A percentile compares a stretch with the other conserved stretches of the same genome.
These are phyloP conservation scores for Physcomitrellopsis africana DNA, from an alignment of 225 moss, liverwort and hornwort species.

Conservation along the genomic window DNA sequence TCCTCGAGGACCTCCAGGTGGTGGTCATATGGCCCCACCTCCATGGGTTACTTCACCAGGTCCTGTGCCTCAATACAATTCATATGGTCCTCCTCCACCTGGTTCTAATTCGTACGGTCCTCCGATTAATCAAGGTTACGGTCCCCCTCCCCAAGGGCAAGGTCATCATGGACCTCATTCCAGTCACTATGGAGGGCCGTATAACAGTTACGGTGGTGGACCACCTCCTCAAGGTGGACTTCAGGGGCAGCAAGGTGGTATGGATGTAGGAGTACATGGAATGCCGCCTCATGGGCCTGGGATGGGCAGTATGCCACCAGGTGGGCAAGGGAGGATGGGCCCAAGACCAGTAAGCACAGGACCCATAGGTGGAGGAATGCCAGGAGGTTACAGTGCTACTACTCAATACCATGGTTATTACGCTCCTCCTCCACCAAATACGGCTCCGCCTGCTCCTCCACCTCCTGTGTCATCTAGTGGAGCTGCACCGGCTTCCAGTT, in stretches of 20 bases:
- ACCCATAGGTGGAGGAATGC: conserved; percentile 55
- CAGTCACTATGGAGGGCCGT: conserved; percentile 81
- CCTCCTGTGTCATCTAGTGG: conserved; percentile 66
- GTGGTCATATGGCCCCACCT: conserved; percentile 82
- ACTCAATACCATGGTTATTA: conserved; percentile 87
- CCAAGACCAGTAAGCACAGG: conserved; percentile 73
- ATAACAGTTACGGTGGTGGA: conserved; percentile 69
- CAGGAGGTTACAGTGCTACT: conserved; percentile 68
- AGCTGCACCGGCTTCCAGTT: conserved; percentile 70
- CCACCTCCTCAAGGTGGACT: conserved; percentile 77
- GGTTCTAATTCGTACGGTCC: conserved; percentile 65
- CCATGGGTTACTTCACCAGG: conserved; percentile 84
- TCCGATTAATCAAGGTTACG: conserved; percentile 63
- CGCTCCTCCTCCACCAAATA: conserved; percentile 85
- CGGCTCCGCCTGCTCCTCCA: conserved; percentile 80
- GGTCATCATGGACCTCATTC: conserved; percentile 67
- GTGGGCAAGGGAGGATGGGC: conserved; percentile 58
- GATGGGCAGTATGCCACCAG: conserved; percentile 73
- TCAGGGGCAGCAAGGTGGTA: conserved; percentile 66
- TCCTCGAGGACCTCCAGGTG: conserved; percentile 78
- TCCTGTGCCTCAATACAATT: conserved; percentile 78
- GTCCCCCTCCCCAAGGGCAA: conserved; percentile 79
- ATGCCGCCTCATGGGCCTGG: conserved; percentile 75
- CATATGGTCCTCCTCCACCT: conserved; percentile 81
- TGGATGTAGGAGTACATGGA: conserved; percentile 59